Evolutionary conservation across 2,329 filamentous ascomycete species (phyloP), one percentile per base, ranked within the genome.

Genomic region (Alternaria metachromatica): DNA sequence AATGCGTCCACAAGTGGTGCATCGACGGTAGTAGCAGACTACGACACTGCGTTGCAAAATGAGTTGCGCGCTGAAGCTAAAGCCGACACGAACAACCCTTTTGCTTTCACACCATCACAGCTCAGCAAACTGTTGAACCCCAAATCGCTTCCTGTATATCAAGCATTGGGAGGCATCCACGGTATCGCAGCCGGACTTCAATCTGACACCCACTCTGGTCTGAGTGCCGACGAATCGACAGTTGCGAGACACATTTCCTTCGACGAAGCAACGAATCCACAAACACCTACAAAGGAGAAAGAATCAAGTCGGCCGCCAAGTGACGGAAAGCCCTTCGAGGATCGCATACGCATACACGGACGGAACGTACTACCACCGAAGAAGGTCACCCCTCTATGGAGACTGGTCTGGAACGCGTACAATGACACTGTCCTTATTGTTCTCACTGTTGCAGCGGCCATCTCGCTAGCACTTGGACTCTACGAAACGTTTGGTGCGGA

Each of bases 391-490:
- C 84, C 87, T 2, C 84, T 92, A 44, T 83, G 87, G 70, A 82
- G 81, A 62, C 75, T 92, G 8, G 84, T 89, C 62, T 92, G 90
- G 90, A 86, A 86, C 65, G 89, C 90, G 3, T 92, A 91, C 77
- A 90, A 92, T 69, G 91, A 93, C 78, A 91, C 90, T 67, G 88
- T 93, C 37, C 85, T 93, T 43, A 89, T 93, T 43, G 80, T 93
- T 6, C 81, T 93, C 63, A 90, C 89, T 0, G 84, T 88, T 37
- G 90, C 90, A 10, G 91, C 90, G 2, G 82, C 89, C 11, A 84
- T 93, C 11, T 93, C 90, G 0, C 80, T 93, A 8, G 88, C 88
- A 9, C 82, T 93, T 11, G 90, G 91, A 10, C 81, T 93, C 2
- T 93, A 93, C 71, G 86, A 91, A 75, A 87, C 88, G 0, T 83